phyloP scores from a whole-genome alignment of 331 rosid genomes.

The Arachis monticola region DNA sequence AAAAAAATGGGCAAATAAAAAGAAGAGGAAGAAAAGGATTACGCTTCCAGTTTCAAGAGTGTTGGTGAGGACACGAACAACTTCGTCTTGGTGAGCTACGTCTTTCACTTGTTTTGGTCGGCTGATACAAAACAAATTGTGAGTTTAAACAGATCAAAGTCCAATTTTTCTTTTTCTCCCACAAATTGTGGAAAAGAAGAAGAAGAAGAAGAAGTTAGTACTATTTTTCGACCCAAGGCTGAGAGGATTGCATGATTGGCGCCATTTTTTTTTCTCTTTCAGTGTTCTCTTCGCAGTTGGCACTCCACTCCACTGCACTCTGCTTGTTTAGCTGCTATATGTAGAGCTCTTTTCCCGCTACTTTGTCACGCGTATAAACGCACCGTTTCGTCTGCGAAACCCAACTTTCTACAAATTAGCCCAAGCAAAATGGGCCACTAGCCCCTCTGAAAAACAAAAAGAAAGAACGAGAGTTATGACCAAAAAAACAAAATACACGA shows the following conservation, averaged over 20 bases:
- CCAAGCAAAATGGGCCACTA: too few species aligned
- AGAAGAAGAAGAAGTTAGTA: constrained; percentile 1
- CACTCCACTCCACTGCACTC: neutral
- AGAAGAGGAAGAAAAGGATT: constrained; percentile 28
- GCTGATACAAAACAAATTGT: constrained; percentile 41
- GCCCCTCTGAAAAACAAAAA: too few species aligned
- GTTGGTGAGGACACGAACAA: constrained; percentile 90
- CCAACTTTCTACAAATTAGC: too few species aligned
- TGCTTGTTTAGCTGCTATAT: neutral
- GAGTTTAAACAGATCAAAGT: constrained; percentile 2
- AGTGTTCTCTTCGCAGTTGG: too few species aligned
- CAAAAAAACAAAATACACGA: too few species aligned
- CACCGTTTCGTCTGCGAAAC: neutral
- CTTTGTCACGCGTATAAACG: neutral
- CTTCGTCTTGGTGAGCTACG: constrained; percentile 95
- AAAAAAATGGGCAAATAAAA: neutral
- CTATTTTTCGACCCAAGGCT: constrained; percentile 99
- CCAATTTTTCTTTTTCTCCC: neutral
- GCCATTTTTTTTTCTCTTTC: constrained; percentile 49
- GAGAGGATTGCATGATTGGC: constrained; percentile 77
- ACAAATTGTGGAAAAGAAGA: neutral
- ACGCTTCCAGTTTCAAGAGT: constrained; percentile 87
- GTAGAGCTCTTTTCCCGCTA: neutral
- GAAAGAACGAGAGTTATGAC: too few species aligned
- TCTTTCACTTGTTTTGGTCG: constrained; percentile 95